Base-by-base conservation (phyloP, 2,329 filamentous ascomycete species). In the Diplocarpon mali region DNA sequence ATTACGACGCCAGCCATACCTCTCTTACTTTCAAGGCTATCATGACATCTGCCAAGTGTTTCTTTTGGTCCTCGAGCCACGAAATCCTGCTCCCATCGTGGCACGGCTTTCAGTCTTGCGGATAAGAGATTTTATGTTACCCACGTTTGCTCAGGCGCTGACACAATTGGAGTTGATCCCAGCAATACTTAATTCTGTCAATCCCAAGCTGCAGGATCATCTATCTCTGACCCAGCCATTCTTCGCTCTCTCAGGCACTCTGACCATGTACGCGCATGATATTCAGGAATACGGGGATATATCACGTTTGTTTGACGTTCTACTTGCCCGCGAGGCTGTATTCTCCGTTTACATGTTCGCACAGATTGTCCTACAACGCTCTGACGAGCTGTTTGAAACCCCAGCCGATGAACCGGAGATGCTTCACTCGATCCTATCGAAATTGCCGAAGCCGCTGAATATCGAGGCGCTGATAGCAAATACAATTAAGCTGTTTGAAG, bases 1-100 rank as follows among this genome's bases (percentile, higher is more conserved):
- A 12, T 75, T 98, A 37, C 82, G 93, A 42, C 76, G 76, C 29
- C 75, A 93, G 57, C 87, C 89, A 13, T 80, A 82, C 62, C 76
- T 98, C 30, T 87, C 80, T 69, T 98, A 98, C 67, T 98, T 98
- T 64, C 92, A 98, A 68, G 92, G 92, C 62, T 98, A 93, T 63
- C 92, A 98, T 65, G 92, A 98, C 67, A 96, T 98, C 59, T 92
- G 86, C 56, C 93, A 98, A 66, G 92, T 98, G 17, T 74, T 98
- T 48, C 75, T 96, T 34, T 75, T 98, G 12, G 89, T 95, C 10
- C 72, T 98, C 3, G 81, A 82, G 0, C 67, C 76, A 9, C 59
- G 70, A 16, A 62, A 70, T 43, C 80, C 85, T 13, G 69, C 73
- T 14, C 64, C 70, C 6, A 78, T 82, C 13, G 77, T 93, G 28